These are phyloP conservation scores for Leishmania aethiopica DNA, from an alignment of 208 protist species.

Conservation along the genomic window DNA sequence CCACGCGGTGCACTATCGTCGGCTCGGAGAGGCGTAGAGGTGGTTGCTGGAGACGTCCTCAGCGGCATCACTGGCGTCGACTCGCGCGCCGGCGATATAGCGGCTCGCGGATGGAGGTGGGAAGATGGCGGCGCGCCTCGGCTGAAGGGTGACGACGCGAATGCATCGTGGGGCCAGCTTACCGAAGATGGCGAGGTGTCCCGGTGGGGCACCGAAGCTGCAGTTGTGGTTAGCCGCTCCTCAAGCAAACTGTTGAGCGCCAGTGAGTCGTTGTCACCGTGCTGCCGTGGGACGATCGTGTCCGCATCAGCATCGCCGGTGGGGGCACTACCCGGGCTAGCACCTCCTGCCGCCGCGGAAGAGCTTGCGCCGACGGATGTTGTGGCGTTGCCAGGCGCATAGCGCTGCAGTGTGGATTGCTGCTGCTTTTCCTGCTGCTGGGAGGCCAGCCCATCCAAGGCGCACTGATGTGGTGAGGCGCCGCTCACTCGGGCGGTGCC, in stretches of 20 bases:
- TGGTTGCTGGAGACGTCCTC: neutral
- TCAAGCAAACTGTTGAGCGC: slow-evolving; percentile 14
- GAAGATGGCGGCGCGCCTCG: neutral
- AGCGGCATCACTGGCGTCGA: neutral
- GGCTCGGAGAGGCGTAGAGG: neutral
- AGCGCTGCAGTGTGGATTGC: neutral
- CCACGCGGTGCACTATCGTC: neutral
- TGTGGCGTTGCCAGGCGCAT: neutral
- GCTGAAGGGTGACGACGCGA: neutral
- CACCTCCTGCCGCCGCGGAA: neutral
- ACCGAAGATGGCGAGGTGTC: neutral
- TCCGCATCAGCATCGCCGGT: neutral
- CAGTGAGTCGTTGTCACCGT: slow-evolving; percentile 14
- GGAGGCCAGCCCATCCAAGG: neutral
- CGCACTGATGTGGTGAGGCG: neutral
- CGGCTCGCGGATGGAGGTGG: neutral
- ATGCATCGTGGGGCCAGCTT: slow-evolving; percentile 4
- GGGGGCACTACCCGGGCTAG: neutral
- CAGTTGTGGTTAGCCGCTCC: neutral
- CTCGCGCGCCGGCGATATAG: neutral
- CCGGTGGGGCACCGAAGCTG: neutral
- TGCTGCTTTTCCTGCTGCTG: neutral
- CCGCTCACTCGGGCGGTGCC: neutral
- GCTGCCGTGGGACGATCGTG: slow-evolving; percentile 12
- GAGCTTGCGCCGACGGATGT: neutral